These are phyloP conservation scores for Acer yangbiense DNA, from an alignment of 345 rosid genomes.

Conservation along the genomic window DNA sequence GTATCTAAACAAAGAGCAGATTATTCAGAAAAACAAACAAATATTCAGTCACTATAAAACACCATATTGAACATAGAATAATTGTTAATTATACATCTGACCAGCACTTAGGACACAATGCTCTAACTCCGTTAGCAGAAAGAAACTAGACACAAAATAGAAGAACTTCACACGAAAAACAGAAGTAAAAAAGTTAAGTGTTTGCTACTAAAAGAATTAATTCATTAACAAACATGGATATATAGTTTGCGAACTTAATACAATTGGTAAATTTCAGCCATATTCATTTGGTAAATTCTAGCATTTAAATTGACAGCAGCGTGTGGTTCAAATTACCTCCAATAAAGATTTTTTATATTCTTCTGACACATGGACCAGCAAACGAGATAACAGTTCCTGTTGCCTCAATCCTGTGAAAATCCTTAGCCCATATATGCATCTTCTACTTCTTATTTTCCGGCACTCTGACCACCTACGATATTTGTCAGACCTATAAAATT, in stretches of 20 bases:
- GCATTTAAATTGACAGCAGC: background rate
- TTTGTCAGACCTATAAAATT: conserved; percentile 48
- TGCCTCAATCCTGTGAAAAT: conserved; percentile 59
- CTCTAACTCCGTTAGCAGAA: too few species aligned
- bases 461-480: conserved; percentile 60
- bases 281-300: background rate
- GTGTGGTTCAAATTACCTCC: conserved; percentile 39
- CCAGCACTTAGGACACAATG: background rate
- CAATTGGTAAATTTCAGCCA: background rate
- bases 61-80: background rate
- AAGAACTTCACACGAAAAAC: background rate
- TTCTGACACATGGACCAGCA: conserved; percentile 37
- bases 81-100: background rate
- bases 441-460: conserved; percentile 47
- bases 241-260: background rate
- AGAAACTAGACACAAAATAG: background rate
- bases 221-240: background rate
- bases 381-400: conserved; percentile 57
- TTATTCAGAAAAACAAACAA: background rate
- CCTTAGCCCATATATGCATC: conserved; percentile 47
- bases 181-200: background rate
- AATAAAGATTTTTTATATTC: conserved; percentile 36
- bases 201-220: background rate
- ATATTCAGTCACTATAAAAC: background rate
- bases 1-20: background rate